A percentile compares a stretch with the other conserved stretches of the same genome.
These are phyloP conservation scores for Bothriochloa decipiens DNA, from an alignment of 176 grass and related monocot species.

Conservation along the genomic window DNA sequence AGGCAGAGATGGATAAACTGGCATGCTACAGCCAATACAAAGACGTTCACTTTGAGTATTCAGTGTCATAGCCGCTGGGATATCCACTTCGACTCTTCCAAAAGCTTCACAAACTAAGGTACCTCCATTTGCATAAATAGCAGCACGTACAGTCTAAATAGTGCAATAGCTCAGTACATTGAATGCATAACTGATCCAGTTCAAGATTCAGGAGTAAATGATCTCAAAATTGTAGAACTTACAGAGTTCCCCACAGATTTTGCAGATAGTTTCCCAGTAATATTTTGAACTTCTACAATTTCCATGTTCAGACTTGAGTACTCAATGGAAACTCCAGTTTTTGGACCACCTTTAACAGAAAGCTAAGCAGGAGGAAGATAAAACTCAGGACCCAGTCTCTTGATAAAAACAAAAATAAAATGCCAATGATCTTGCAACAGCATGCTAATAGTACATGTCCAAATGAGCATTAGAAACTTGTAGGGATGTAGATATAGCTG, in stretches of 20 bases:
- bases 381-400: slow-evolving; percentile 23
- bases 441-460: slow-evolving; percentile 20
- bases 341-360: slow-evolving; percentile 89
- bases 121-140: slow-evolving; percentile 68
- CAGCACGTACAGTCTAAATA: slow-evolving; percentile 81
- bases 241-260: slow-evolving; percentile 86
- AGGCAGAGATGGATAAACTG: slow-evolving; percentile 76
- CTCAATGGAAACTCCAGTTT: slow-evolving; percentile 70
- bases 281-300: slow-evolving; percentile 63
- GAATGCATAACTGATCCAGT: slow-evolving; percentile 5
- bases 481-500: slow-evolving; percentile 14
- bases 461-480: slow-evolving; percentile 6
- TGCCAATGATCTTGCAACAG: slow-evolving; percentile 16
- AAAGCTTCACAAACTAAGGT: slow-evolving; percentile 84
- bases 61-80: slow-evolving; percentile 70
- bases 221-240: slow-evolving; percentile 49
- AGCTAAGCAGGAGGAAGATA: slow-evolving; percentile 58
- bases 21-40: slow-evolving; percentile 94
- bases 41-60: slow-evolving; percentile 77
- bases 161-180: slow-evolving; percentile 41
- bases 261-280: slow-evolving; percentile 74
- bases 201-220: slow-evolving; percentile 5
- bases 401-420: slow-evolving; percentile 19
- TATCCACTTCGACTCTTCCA: slow-evolving; percentile 89
- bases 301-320: slow-evolving; percentile 67